Evolutionary conservation across 2,329 filamentous ascomycete species (phyloP).

Genomic region (Colletotrichum eremochloae): DNA sequence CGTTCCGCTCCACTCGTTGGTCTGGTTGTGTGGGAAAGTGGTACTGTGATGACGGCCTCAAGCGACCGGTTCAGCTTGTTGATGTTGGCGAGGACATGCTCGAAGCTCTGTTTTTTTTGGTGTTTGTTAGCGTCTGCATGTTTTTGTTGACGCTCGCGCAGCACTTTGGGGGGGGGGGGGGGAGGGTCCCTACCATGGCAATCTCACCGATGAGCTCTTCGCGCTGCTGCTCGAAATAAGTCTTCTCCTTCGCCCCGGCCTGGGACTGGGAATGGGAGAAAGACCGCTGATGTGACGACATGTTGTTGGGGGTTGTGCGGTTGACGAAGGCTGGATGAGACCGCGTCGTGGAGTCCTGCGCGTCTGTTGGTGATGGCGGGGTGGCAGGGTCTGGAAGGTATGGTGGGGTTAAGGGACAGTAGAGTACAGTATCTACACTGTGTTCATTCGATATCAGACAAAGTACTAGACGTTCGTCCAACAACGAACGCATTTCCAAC

Average conservation of each 20-base stretch:
- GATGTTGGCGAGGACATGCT: constrained; percentile 93
- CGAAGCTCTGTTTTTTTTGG: constrained; percentile 70
- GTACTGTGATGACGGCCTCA: constrained; percentile 89
- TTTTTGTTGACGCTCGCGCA: constrained; percentile 47
- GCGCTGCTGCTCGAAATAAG: constrained; percentile 83
- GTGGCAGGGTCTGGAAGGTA: neutral
- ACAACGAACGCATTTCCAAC: no score
- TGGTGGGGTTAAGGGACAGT: constrained; percentile 13
- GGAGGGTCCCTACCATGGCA: constrained; percentile 67
- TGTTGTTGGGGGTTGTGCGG: neutral
- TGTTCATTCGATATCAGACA: neutral
- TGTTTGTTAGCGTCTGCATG: constrained; percentile 49
- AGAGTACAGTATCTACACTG: neutral
- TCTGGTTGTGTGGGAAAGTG: neutral
- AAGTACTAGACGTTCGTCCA: neutral
- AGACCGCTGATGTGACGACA: constrained; percentile 43
- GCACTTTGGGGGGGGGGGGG: no score
- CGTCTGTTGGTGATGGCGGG: constrained; percentile 31
- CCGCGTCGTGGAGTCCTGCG: constrained; percentile 21
- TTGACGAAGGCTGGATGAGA: neutral
- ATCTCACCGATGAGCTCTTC: constrained; percentile 80
- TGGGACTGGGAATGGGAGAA: constrained; percentile 41
- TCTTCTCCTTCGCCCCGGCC: constrained; percentile 57
- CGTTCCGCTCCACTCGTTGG: neutral
- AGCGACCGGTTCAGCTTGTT: constrained; percentile 94